Conservation (phyloP, 345 rosid genomes). For the Ailanthus altissimus region DNA sequence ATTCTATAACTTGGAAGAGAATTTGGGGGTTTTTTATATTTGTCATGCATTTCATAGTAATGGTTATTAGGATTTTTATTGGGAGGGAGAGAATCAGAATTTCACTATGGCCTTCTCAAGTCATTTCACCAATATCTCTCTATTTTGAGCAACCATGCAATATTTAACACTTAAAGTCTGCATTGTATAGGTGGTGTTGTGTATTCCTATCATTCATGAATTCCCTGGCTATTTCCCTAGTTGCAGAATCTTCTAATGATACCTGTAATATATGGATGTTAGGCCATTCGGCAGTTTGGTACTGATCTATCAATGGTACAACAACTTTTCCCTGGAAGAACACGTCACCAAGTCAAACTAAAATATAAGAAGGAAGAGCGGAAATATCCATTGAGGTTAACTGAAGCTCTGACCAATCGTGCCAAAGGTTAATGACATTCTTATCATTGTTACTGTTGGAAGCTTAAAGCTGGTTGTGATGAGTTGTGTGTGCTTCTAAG, state of each 20-base stretch:
- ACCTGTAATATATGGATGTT: constrained; percentile 6
- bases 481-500: background rate
- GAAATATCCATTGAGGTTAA: constrained; percentile 52
- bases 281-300: constrained; percentile 82
- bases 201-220: background rate
- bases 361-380: constrained; percentile 86
- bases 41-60: too few relatives aligned
- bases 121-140: background rate
- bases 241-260: constrained; percentile 9
- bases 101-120: background rate
- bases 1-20: background rate
- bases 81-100: too few relatives aligned
- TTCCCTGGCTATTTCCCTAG: background rate
- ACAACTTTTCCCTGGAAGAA: constrained; percentile 66
- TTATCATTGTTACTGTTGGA: constrained; percentile 2
- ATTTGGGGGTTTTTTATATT: background rate
- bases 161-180: background rate
- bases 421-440: constrained; percentile 44
- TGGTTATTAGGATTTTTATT: background rate
- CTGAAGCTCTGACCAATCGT: constrained; percentile 59
- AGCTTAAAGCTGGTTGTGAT: background rate
- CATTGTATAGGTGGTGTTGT: background rate
- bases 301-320: constrained; percentile 72
- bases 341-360: constrained; percentile 71
- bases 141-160: background rate